Evolutionary conservation across 768 basidiomycete species (phyloP), one percentile per base, ranked within the genome.

Genomic region (Mycena chlorophos): DNA sequence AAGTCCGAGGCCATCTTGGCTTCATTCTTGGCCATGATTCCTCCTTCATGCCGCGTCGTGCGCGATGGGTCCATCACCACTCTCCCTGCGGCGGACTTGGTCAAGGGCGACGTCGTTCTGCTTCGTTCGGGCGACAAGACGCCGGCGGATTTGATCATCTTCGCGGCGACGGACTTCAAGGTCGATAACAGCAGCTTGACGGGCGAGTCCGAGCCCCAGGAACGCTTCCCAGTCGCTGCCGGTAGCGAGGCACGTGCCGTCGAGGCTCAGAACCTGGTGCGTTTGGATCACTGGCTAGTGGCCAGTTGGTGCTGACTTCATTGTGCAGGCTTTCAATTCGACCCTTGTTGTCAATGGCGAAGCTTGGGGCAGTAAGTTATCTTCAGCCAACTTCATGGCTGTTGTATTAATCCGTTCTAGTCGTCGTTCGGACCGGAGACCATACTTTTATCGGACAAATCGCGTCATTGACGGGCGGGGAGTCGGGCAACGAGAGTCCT

Each of bases 1-100:
- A 88, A 87, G 63, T 86, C 85, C 8, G 86, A 87, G 65, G 84
- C 85, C 34, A 88, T 88, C 61, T 74, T 88, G 3, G 85, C 85
- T 3, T 85, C 83, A 2, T 88, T 88, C 72, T 73, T 88, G 29
- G 86, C 86, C 10, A 83, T 88, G 84, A 88, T 88, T 48, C 86
- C 86, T 16, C 86, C 86, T 0, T 76, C 83, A 6, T 87, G 84
- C 63, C 83, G 78, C 38, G 84, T 84, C 25, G 71, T 88, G 49
- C 81, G 86, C 39, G 82, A 83, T 55, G 79, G 80, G 0, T 73
- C 77, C 2, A 78, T 88, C 51, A 64, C 69, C 27, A 77, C 78
- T 4, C 77, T 86, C 46, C 81, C 85, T 34, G 86, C 85, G 6
- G 78, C 82, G 4, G 78, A 81, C 26, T 73, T 88, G 1, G 86